Conservation (phyloP, 1,284 basidiomycete genomes). For the Pseudomicrostroma phylloplanum region DNA sequence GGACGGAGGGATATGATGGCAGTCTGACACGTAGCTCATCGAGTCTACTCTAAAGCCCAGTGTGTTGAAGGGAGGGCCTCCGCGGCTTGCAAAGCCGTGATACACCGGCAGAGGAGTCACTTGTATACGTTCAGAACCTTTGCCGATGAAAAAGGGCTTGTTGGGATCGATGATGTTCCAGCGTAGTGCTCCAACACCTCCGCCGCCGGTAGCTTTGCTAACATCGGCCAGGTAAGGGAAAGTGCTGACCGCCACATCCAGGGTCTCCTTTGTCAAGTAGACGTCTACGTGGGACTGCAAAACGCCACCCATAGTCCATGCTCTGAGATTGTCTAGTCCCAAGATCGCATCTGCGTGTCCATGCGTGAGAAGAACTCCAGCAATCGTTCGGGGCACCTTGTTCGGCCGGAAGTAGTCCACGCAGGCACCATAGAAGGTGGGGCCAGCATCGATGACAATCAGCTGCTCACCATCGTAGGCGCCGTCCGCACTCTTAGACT, state of each 20-base stretch:
- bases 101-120: constrained; percentile 35
- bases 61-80: constrained; percentile 26
- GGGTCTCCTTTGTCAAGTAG: constrained; percentile 37
- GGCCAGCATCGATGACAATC: constrained; percentile 47
- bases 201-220: constrained; percentile 34
- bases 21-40: constrained; percentile 45
- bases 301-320: constrained; percentile 41
- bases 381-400: constrained; percentile 27
- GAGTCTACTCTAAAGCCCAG: constrained; percentile 43
- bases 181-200: constrained; percentile 38
- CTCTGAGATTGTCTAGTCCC: constrained; percentile 41
- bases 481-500: too few relatives aligned
- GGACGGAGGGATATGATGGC: constrained; percentile 28
- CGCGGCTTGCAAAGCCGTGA: constrained; percentile 30
- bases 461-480: constrained; percentile 15
- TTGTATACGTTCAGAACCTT: constrained; percentile 8
- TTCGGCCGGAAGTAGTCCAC: constrained; percentile 27
- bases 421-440: constrained; percentile 41
- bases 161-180: constrained; percentile 42
- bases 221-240: constrained; percentile 45
- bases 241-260: constrained; percentile 29
- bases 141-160: constrained; percentile 16
- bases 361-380: constrained; percentile 44
- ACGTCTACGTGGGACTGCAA: constrained; percentile 40
- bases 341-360: constrained; percentile 46